A percentile compares a stretch with the other conserved stretches of the same genome.
These are phyloP conservation scores for Thielaviopsis ethacetica DNA, from an alignment of 2,329 filamentous ascomycete species.

Conservation along the genomic window DNA sequence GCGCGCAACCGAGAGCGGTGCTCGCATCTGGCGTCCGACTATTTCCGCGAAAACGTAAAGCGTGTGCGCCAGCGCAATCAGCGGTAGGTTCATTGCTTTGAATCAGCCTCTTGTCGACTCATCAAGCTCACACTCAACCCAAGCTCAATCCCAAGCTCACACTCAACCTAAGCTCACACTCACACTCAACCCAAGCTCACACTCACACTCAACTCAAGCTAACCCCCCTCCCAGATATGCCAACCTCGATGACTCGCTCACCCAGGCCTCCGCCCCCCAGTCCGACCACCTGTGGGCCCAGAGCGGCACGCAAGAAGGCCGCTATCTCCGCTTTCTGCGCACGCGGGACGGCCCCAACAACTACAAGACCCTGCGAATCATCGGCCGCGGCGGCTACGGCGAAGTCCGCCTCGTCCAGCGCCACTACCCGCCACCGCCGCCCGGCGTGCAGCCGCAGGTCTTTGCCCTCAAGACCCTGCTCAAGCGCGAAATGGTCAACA, in stretches of 20 bases:
- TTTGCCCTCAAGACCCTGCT: slow-evolving; percentile 66
- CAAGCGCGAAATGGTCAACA: slow-evolving; percentile 72
- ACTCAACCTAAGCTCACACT: no score
- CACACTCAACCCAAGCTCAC: no score
- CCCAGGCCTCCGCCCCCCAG: background rate
- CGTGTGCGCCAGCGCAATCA: slow-evolving; percentile 10
- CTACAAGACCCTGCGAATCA: slow-evolving; percentile 61
- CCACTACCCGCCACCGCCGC: slow-evolving; percentile 23
- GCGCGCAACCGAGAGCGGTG: slow-evolving; percentile 9
- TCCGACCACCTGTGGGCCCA: slow-evolving; percentile 9
- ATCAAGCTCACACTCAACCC: no score
- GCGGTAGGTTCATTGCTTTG: slow-evolving; percentile 11
- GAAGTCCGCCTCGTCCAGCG: slow-evolving; percentile 64
- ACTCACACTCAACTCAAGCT: no score
- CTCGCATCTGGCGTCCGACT: slow-evolving; percentile 9
- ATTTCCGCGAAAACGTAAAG: slow-evolving; percentile 11
- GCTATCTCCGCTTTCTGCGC: slow-evolving; percentile 56
- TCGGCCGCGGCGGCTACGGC: slow-evolving; percentile 67
- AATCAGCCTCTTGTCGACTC: background rate
- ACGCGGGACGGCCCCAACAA: slow-evolving; percentile 55
- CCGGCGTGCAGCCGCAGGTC: slow-evolving; percentile 49
- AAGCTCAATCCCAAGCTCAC: no score
- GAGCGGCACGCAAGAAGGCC: slow-evolving; percentile 31
- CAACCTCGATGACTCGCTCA: slow-evolving; percentile 5
- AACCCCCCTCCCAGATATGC: background rate